Base-by-base conservation (phyloP, 768 basidiomycete species). In the Lentinula detonsa region DNA sequence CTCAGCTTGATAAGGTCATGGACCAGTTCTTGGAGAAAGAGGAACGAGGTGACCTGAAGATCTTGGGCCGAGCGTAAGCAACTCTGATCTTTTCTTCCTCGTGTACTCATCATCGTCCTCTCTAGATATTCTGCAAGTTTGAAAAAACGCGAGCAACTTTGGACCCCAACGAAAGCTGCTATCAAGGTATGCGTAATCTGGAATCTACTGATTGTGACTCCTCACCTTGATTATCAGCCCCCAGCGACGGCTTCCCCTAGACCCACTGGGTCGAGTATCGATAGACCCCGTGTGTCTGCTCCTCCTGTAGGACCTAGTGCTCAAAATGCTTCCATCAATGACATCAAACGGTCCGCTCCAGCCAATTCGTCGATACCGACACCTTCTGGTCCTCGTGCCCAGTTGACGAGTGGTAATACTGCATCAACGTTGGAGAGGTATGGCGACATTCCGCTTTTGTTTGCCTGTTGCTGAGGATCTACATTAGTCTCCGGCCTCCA, bases 1-100 rank as follows among this genome's bases (percentile, higher is more conserved):
- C 75, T 9, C 74, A 72, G 43, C 78, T 93, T 48, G 81, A 86
- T 65, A 71, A 70, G 21, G 82, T 84, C 4, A 82, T 95, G 64
- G 81, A 88, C 65, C 78, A 78, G 33, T 83, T 92, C 64, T 66
- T 92, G 21, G 85, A 86, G 65, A 83, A 76, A 21, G 94, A 96
- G 72, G 85, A 88, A 63, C 85, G 94, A 7, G 86, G 86, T n/a
- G 90, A 93, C 68, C 74, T 93, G 39, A 92, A 92, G 71, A 87
- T 92, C 62, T 75, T 93, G 31, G 90, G 86, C 5, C 78, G 82
- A 73, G 87, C 91, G 86, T 91, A 74, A 69, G 86, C 75, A 33
- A 16, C 15, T 3, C 1, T 57, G 55, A 37, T 48, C 16, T 5
- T 37, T 48, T 15, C 0, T 28, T 15, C 31, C 11, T 50, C 57